Percentiles rank a stretch among this genome's conserved stretches.
phyloP scores from a whole-genome alignment of 306 rosid genomes.

The Styphnolobium japonicum region DNA sequence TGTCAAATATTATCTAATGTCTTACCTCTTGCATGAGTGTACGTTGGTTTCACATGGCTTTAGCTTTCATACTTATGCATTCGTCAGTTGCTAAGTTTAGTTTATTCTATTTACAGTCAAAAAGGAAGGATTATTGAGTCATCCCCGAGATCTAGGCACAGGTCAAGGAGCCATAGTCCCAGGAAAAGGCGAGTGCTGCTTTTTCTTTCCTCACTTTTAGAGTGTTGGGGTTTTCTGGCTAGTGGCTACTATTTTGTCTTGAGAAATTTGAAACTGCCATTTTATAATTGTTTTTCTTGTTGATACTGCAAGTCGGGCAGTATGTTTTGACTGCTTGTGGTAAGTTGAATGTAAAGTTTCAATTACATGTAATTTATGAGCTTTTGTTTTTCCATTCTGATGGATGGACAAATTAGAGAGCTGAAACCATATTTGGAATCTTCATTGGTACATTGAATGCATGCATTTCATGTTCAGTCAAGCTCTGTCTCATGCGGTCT shows the following conservation, averaged over 20 bases:
- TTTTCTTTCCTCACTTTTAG: neutral
- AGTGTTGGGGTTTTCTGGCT: neutral
- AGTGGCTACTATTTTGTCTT: neutral
- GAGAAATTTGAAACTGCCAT: neutral
- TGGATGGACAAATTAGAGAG: neutral
- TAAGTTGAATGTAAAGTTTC: neutral
- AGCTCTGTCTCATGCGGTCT: neutral
- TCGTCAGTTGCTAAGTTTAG: neutral
- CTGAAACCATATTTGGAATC: neutral
- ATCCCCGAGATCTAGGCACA: slow-evolving; percentile 43
- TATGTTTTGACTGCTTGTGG: neutral
- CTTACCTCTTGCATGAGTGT: neutral
- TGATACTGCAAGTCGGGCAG: neutral
- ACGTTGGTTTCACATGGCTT: neutral
- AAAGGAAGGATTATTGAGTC: slow-evolving; percentile 78
- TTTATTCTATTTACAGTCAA: slow-evolving; percentile 46
- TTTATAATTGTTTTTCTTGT: neutral
- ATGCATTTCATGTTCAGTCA: neutral
- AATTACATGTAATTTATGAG: neutral
- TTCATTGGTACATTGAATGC: neutral
- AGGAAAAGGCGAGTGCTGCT: slow-evolving; percentile 47
- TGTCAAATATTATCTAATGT: neutral
- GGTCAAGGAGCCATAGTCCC: slow-evolving; percentile 89
- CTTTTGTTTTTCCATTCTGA: neutral
- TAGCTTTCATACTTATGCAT: neutral